A percentile compares a stretch with the other conserved stretches of the same genome.
phyloP scores from a whole-genome alignment of 2,329 filamentous ascomycete species.

The Rhynchosporium graminicola region DNA sequence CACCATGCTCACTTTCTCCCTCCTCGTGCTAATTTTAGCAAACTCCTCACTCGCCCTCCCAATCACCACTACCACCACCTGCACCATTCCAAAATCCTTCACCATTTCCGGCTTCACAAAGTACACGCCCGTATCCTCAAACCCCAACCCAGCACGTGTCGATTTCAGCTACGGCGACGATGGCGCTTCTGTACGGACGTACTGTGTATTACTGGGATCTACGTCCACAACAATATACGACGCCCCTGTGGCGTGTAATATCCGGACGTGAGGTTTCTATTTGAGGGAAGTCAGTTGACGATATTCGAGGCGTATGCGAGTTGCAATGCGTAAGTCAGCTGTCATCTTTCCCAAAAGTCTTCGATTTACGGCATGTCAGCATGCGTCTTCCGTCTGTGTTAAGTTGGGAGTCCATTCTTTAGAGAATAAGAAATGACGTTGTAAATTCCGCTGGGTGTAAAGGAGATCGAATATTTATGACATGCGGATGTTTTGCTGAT shows the following conservation, averaged over 20 bases:
- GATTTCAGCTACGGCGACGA: constrained; percentile 24
- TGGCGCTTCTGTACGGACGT: background rate
- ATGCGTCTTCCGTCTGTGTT: too few species aligned
- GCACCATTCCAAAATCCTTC: constrained; percentile 20
- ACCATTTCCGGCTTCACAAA: constrained; percentile 28
- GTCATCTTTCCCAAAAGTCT: background rate
- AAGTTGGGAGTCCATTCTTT: too few species aligned
- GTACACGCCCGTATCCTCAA: constrained; percentile 26
- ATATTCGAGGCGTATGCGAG: constrained; percentile 5
- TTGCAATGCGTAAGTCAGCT: constrained; percentile 17
- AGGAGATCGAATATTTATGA: too few species aligned
- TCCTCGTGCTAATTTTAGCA: constrained; percentile 6
- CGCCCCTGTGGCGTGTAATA: constrained; percentile 13
- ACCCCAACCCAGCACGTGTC: constrained; percentile 18
- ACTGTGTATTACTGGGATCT: background rate
- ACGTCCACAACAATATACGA: constrained; percentile 12
- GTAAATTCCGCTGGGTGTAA: too few species aligned
- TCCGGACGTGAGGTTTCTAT: constrained; percentile 20
- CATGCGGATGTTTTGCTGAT: background rate
- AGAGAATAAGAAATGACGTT: too few species aligned
- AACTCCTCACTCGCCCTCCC: constrained; percentile 22
- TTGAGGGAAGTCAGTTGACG: constrained; percentile 8
- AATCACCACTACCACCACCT: constrained; percentile 1
- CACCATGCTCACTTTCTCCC: background rate
- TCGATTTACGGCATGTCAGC: too few species aligned